These are phyloP conservation scores for Ophiostoma montium DNA, from an alignment of 2,329 filamentous ascomycete genomes.

Conservation along the genomic window DNA sequence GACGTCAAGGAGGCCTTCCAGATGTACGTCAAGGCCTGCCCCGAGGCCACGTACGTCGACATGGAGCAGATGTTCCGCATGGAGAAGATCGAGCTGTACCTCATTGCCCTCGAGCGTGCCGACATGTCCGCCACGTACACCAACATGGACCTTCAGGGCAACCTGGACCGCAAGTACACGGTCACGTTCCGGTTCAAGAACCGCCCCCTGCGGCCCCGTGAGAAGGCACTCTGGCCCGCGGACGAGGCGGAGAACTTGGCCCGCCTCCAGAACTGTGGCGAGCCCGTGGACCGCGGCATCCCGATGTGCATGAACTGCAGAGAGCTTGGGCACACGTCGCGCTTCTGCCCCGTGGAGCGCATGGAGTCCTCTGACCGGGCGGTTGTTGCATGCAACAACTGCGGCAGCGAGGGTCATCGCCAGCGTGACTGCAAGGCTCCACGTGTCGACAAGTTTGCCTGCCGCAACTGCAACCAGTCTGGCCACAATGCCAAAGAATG, in stretches of 20 bases:
- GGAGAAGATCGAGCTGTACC: conserved; percentile 38
- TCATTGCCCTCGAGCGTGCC: conserved; percentile 49
- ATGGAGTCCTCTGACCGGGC: conserved; percentile 28
- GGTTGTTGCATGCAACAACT: conserved; percentile 50
- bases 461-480: conserved; percentile 49
- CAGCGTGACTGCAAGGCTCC: conserved; percentile 52
- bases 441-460: conserved; percentile 49
- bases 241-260: conserved; percentile 43
- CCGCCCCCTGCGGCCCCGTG: conserved; percentile 42
- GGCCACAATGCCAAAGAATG: conserved; percentile 39
- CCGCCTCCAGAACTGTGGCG: conserved; percentile 52
- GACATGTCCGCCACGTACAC: conserved; percentile 40
- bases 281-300: conserved; percentile 43
- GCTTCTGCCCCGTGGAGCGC: conserved; percentile 45
- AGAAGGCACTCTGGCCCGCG: conserved; percentile 46
- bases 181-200: conserved; percentile 47
- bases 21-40: conserved; percentile 47
- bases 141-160: conserved; percentile 60
- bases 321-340: conserved; percentile 48
- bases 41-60: conserved; percentile 41
- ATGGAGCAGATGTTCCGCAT: conserved; percentile 47
- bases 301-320: conserved; percentile 50
- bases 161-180: conserved; percentile 48
- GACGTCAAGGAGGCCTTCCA: conserved; percentile 45
- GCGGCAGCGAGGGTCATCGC: conserved; percentile 48